These are phyloP conservation scores for Lactifluus hygrophoroides DNA, from an alignment of 768 basidiomycete species.

Conservation along the genomic window DNA sequence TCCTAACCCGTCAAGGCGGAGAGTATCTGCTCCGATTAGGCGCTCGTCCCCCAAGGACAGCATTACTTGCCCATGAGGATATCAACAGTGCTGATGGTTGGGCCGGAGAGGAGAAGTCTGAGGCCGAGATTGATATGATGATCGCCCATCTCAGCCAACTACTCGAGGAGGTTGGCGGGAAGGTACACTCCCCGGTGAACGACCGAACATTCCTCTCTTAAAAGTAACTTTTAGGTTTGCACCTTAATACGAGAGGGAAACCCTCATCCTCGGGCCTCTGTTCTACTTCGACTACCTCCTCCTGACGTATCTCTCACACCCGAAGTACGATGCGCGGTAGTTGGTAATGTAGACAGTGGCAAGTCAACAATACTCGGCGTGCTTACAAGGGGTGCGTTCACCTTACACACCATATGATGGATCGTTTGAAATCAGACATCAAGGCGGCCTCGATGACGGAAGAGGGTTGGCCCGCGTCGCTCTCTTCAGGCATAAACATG, in stretches of 20 bases:
- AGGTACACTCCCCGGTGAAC: slow-evolving; percentile 35
- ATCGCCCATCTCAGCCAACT: slow-evolving; percentile 35
- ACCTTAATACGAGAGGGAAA: slow-evolving; percentile 41
- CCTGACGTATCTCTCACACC: slow-evolving; percentile 69
- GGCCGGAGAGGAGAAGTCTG: slow-evolving; percentile 43
- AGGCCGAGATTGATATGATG: slow-evolving; percentile 44
- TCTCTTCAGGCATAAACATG: slow-evolving; percentile 94
- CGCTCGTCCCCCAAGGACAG: slow-evolving; percentile 47
- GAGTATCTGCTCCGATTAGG: slow-evolving; percentile 75
- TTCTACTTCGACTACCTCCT: slow-evolving; percentile 69
- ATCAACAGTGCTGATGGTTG: slow-evolving; percentile 42
- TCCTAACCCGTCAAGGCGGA: slow-evolving; percentile 60
- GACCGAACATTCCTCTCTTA: background rate
- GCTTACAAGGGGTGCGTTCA: slow-evolving; percentile 70
- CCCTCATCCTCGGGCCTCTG: slow-evolving; percentile 45
- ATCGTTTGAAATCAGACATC: slow-evolving; percentile 11
- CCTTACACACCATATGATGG: slow-evolving; percentile 17
- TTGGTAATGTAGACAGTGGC: slow-evolving; percentile 91
- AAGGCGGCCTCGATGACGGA: slow-evolving; percentile 74
- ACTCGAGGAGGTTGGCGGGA: slow-evolving; percentile 74
- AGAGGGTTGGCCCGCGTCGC: slow-evolving; percentile 76
- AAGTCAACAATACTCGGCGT: slow-evolving; percentile 95
- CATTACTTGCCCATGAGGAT: slow-evolving; percentile 46
- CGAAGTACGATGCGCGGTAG: slow-evolving; percentile 92
- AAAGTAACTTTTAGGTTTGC: slow-evolving; percentile 37